phyloP scores from a whole-genome alignment of 805 yeast species.

The Jamesozyma lodderae region DNA sequence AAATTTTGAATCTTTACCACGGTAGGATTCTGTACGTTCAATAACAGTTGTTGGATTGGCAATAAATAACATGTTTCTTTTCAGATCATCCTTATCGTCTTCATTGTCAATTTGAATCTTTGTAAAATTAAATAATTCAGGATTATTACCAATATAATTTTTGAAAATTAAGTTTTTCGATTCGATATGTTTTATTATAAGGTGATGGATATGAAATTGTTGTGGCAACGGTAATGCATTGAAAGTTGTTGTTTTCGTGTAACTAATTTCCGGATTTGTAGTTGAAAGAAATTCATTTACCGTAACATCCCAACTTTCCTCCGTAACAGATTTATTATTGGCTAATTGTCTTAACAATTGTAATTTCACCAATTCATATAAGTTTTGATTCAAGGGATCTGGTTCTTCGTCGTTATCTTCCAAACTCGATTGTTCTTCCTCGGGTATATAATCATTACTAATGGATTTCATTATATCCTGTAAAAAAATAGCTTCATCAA shows the following conservation, averaged over 20 bases:
- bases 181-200: slow-evolving; percentile 25
- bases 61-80: slow-evolving; percentile 12
- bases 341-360: slow-evolving; percentile 19
- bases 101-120: slow-evolving; percentile 7
- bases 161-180: slow-evolving; percentile 22
- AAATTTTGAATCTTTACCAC: slow-evolving; percentile 1
- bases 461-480: slow-evolving; percentile 10
- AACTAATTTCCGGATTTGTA: neutral
- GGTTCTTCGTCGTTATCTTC: slow-evolving; percentile 6
- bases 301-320: slow-evolving; percentile 22
- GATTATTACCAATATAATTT: slow-evolving; percentile 23
- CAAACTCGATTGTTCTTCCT: slow-evolving; percentile 6
- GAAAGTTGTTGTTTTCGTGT: neutral
- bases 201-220: slow-evolving; percentile 23
- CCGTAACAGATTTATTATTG: slow-evolving; percentile 17
- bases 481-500: slow-evolving; percentile 25
- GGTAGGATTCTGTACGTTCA: slow-evolving; percentile 7
- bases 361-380: slow-evolving; percentile 14
- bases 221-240: slow-evolving; percentile 10
- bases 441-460: neutral
- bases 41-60: slow-evolving; percentile 18
- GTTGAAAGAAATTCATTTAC: slow-evolving; percentile 15
- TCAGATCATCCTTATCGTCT: slow-evolving; percentile 12
- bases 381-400: slow-evolving; percentile 2
- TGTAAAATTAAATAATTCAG: slow-evolving; percentile 22